Conservation (phyloP, 768 basidiomycete genomes). For the Termitomyces bulborhizus region DNA sequence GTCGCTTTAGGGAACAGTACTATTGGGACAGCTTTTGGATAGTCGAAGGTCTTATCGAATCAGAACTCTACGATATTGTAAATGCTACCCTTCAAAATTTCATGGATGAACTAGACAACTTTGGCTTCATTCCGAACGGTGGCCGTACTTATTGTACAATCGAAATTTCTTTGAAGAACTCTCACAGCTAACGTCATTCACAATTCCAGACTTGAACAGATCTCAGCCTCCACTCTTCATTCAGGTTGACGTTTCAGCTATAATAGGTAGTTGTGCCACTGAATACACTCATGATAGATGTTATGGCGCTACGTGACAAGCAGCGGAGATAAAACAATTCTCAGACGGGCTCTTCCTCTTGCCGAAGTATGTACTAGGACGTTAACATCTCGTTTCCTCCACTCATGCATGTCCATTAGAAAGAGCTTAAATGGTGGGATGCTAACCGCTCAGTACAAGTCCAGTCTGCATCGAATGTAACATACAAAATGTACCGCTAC, state of each 20-base stretch:
- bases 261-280: not conserved
- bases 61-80: constrained; percentile 64
- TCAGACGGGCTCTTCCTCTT: constrained; percentile 75
- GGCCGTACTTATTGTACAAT: constrained; percentile 81
- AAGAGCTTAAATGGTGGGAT: constrained; percentile 81
- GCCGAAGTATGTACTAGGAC: constrained; percentile 50
- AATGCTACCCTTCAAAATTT: constrained; percentile 86
- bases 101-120: constrained; percentile 82
- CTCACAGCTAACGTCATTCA: constrained; percentile 30
- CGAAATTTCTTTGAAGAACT: not conserved
- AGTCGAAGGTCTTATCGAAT: constrained; percentile 77
- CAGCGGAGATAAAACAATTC: constrained; percentile 68
- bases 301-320: constrained; percentile 68
- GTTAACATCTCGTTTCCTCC: not conserved
- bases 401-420: constrained; percentile 29
- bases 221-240: constrained; percentile 91
- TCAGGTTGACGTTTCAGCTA: constrained; percentile 37
- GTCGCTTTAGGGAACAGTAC: constrained; percentile 82
- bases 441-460: constrained; percentile 65
- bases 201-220: constrained; percentile 62
- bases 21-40: constrained; percentile 79
- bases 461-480: constrained; percentile 61
- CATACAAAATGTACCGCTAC: constrained; percentile 65
- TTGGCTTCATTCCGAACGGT: constrained; percentile 94
- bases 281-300: constrained; percentile 55